Percentiles rank a stretch among this genome's conserved stretches.
phyloP scores from a whole-genome alignment of 2,329 filamentous ascomycete species.

The Colletotrichum neosansevieriae region DNA sequence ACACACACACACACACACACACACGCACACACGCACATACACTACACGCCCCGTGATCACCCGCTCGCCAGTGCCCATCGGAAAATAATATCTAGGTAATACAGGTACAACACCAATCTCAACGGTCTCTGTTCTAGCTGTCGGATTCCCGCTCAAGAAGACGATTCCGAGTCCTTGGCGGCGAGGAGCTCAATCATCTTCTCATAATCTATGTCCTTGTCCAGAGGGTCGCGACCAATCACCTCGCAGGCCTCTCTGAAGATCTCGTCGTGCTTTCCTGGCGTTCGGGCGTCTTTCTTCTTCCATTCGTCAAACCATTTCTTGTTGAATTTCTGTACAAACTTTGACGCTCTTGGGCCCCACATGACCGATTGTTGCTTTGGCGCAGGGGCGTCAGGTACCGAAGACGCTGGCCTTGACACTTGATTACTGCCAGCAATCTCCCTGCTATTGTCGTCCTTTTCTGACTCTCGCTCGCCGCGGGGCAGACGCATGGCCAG shows the following conservation, averaged over 20 bases:
- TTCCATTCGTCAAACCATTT: slow-evolving; percentile 40
- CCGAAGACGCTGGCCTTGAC: slow-evolving; percentile 5
- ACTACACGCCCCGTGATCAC: not conserved
- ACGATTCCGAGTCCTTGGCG: slow-evolving; percentile 34
- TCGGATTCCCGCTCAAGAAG: not conserved
- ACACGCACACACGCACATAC: not conserved
- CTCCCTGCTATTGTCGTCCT: slow-evolving; percentile 43
- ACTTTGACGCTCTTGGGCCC: slow-evolving; percentile 33
- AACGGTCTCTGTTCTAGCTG: slow-evolving; percentile 1
- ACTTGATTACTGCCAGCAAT: not conserved
- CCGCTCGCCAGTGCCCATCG: not conserved
- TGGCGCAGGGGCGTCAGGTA: slow-evolving; percentile 20
- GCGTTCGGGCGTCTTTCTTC: slow-evolving; percentile 23
- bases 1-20: too few relatives aligned
- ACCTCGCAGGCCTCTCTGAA: slow-evolving; percentile 31
- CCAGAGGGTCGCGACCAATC: slow-evolving; percentile 34
- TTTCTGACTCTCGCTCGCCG: slow-evolving; percentile 50
- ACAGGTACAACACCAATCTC: slow-evolving; percentile 6
- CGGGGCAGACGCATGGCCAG: slow-evolving; percentile 75
- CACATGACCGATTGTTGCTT: slow-evolving; percentile 39
- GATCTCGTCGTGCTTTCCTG: slow-evolving; percentile 11
- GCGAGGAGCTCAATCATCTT: slow-evolving; percentile 39
- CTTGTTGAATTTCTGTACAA: slow-evolving; percentile 37
- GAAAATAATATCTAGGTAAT: slow-evolving; percentile 19
- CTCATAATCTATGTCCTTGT: slow-evolving; percentile 40